phyloP scores from a whole-genome alignment of 192 early-diverging fungal genomes.

The Oehlia diaphana region DNA sequence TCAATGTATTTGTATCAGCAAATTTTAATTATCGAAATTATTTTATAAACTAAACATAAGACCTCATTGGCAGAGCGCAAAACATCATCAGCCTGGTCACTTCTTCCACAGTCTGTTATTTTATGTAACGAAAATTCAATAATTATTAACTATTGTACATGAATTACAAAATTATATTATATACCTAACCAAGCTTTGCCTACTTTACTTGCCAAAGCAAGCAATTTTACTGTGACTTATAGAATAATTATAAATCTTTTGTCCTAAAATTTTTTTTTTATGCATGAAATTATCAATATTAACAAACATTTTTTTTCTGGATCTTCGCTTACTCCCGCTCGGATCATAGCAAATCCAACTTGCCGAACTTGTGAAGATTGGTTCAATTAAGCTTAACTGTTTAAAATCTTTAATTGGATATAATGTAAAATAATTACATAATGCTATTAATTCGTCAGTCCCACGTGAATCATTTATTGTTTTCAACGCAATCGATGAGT shows the following conservation, averaged over 20 bases:
- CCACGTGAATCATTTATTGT: background rate
- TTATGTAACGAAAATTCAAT: no score
- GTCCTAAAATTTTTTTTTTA: background rate
- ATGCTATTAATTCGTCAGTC: slow-evolving; percentile 10
- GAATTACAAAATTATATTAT: background rate
- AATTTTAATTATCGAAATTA: no score
- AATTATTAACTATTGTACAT: background rate
- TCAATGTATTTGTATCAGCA: background rate
- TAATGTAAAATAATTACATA: background rate
- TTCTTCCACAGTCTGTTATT: slow-evolving; percentile 25
- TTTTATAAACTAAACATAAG: background rate
- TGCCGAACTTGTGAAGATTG: slow-evolving; percentile 13
- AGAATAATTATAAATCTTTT: background rate
- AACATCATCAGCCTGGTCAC: slow-evolving; percentile 28
- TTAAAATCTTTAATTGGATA: background rate
- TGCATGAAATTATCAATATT: background rate
- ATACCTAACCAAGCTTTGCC: slow-evolving; percentile 28
- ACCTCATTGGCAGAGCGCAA: slow-evolving; percentile 18
- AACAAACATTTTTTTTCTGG: slow-evolving; percentile 11
- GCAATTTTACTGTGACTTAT: slow-evolving; percentile 18
- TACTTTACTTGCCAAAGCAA: slow-evolving; percentile 24
- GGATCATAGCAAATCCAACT: slow-evolving; percentile 20
- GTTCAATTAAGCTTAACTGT: background rate
- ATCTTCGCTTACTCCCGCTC: background rate
- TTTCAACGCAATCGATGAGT: slow-evolving; percentile 23